A percentile compares a stretch with the other conserved stretches of the same genome.
These are phyloP conservation scores for Neoboletus subvelutipes DNA, from an alignment of 768 basidiomycete genomes.

Conservation along the genomic window DNA sequence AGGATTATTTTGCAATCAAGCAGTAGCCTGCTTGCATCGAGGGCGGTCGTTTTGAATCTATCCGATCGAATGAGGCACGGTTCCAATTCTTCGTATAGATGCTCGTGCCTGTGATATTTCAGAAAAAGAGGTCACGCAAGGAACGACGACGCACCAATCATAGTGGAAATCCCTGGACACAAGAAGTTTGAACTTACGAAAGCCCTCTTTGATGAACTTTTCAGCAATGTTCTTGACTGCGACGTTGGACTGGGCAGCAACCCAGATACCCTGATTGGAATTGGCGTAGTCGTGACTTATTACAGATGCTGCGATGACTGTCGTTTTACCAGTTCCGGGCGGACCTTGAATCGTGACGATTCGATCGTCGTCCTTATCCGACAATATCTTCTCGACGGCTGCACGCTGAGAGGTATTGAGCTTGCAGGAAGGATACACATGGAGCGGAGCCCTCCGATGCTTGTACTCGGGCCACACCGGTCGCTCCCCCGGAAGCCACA, in stretches of 20 bases:
- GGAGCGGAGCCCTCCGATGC: background rate
- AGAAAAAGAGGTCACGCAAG: background rate
- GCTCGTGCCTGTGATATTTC: constrained; percentile 44
- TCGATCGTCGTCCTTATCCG: constrained; percentile 18
- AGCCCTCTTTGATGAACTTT: constrained; percentile 36
- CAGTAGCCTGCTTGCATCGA: constrained; percentile 26
- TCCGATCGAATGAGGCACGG: constrained; percentile 39
- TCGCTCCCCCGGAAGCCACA: constrained; percentile 28
- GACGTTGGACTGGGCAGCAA: constrained; percentile 50
- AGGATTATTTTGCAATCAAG: constrained; percentile 38
- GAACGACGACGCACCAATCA: constrained; percentile 38
- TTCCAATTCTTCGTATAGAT: constrained; percentile 41
- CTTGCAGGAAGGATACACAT: background rate
- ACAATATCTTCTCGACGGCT: constrained; percentile 35
- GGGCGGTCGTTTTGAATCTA: constrained; percentile 15
- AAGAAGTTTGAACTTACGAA: constrained; percentile 39
- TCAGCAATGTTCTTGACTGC: constrained; percentile 56
- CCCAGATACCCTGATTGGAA: constrained; percentile 31
- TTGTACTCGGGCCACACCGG: constrained; percentile 16
- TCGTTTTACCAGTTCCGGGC: constrained; percentile 47
- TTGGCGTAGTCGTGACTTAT: constrained; percentile 19
- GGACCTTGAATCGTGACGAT: constrained; percentile 36
- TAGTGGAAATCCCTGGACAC: constrained; percentile 48
- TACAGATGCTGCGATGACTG: constrained; percentile 40
- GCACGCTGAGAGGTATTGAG: constrained; percentile 30